Evolutionary conservation across 495 filamentous ascomycete species (phyloP).

Genomic region (Cenococcum geophilum): DNA sequence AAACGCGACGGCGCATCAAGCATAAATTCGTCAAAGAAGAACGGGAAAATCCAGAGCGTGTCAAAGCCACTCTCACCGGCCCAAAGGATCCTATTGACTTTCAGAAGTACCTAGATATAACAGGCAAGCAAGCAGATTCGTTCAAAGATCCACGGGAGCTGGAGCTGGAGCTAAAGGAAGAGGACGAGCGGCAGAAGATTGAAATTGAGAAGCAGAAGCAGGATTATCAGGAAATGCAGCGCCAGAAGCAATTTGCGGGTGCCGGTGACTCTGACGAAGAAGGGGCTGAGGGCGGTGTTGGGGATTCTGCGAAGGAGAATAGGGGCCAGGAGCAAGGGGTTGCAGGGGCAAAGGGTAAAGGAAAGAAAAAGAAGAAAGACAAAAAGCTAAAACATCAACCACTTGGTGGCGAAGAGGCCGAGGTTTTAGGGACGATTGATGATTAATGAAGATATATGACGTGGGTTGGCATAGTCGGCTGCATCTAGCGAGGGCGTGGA

Average conservation of each 20-base stretch:
- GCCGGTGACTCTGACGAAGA: slow-evolving; percentile 36
- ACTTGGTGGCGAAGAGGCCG: slow-evolving; percentile 43
- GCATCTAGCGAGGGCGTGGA: no score
- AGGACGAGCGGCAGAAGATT: slow-evolving; percentile 44
- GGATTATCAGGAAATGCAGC: slow-evolving; percentile 57
- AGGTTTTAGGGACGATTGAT: slow-evolving; percentile 8
- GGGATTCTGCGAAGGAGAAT: slow-evolving; percentile 39
- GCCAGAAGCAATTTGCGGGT: slow-evolving; percentile 43
- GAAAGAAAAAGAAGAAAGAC: slow-evolving; percentile 34
- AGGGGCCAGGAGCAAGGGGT: slow-evolving; percentile 25
- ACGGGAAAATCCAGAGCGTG: slow-evolving; percentile 58
- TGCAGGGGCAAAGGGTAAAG: slow-evolving; percentile 31
- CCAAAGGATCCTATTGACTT: slow-evolving; percentile 30
- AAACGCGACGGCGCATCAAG: slow-evolving; percentile 74
- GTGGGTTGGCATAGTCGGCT: no score
- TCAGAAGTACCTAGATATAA: slow-evolving; percentile 29
- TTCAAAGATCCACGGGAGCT: slow-evolving; percentile 32
- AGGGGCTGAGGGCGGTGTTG: slow-evolving; percentile 34
- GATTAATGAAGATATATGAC: slow-evolving; percentile 4
- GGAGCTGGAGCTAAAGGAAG: slow-evolving; percentile 28
- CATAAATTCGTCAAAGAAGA: slow-evolving; percentile 92
- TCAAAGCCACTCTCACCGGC: slow-evolving; percentile 58
- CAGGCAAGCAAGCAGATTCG: slow-evolving; percentile 20
- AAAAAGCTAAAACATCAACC: slow-evolving; percentile 34
- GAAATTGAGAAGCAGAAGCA: slow-evolving; percentile 68